A percentile compares a stretch with the other conserved stretches of the same genome.
Evolutionary conservation across 2,329 filamentous ascomycete species (phyloP).

Genomic region (Aspergillus udagawae): DNA sequence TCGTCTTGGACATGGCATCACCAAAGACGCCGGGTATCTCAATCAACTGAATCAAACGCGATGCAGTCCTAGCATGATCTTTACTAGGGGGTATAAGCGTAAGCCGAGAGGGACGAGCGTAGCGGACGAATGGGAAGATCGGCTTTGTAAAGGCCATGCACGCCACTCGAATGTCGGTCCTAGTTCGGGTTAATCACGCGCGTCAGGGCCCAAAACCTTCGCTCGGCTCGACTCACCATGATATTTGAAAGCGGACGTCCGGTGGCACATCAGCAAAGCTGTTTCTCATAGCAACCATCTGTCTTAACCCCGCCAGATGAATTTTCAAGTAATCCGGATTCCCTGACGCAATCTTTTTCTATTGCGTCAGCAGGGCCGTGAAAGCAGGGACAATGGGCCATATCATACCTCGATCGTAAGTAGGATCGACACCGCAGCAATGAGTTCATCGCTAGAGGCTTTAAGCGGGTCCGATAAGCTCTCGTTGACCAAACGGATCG

Average conservation of each 20-base stretch:
- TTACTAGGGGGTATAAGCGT: conserved; percentile 27
- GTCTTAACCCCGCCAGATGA: conserved; percentile 36
- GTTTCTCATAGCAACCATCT: conserved; percentile 37
- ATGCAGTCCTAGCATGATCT: conserved; percentile 28
- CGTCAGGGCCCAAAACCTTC: neutral
- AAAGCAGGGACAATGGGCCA: neutral
- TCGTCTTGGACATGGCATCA: conserved; percentile 26
- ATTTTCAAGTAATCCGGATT: conserved; percentile 38
- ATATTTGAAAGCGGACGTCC: conserved; percentile 37
- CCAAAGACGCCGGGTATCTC: conserved; percentile 34
- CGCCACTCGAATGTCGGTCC: conserved; percentile 39
- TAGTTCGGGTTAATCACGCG: conserved; percentile 11
- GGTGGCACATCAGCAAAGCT: conserved; percentile 36
- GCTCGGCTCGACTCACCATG: conserved; percentile 27
- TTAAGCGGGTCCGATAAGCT: conserved; percentile 34
- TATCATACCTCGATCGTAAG: conserved; percentile 36
- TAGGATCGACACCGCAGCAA: conserved; percentile 37
- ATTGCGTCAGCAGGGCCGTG: conserved; percentile 10
- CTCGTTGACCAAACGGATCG: conserved; percentile 37
- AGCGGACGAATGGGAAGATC: conserved; percentile 37
- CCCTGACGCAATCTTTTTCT: conserved; percentile 33
- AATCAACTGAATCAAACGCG: conserved; percentile 28
- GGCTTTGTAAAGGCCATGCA: conserved; percentile 37
- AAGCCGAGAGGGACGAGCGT: conserved; percentile 26
- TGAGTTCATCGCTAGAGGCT: conserved; percentile 37